Percentiles rank a stretch among this genome's conserved stretches.
These are phyloP conservation scores for Sporisorium graminicola DNA, from an alignment of 1,284 basidiomycete genomes.

Conservation along the genomic window DNA sequence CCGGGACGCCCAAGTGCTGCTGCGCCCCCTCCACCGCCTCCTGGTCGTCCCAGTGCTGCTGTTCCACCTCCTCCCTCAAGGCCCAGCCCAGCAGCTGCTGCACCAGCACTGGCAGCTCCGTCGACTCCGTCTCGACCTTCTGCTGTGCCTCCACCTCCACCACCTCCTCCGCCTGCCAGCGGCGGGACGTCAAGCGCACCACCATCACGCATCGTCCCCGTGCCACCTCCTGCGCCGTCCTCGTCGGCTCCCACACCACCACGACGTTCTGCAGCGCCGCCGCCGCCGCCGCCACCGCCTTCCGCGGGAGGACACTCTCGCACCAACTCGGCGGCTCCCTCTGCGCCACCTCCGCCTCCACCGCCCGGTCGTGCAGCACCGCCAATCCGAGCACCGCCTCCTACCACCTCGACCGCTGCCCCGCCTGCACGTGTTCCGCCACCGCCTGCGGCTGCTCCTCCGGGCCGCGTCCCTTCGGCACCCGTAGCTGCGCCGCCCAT, in stretches of 20 bases:
- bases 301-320: constrained; percentile 48
- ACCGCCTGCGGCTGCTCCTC: constrained; percentile 71
- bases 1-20: constrained; percentile 18
- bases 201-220: constrained; percentile 26
- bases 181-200: constrained; percentile 11
- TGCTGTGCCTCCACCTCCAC: constrained; percentile 22
- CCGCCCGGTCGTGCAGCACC: constrained; percentile 78
- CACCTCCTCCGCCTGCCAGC: constrained; percentile 12
- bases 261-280: constrained; percentile 87
- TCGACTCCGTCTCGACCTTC: constrained; percentile 23
- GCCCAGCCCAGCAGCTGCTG: constrained; percentile 14
- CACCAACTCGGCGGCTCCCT: constrained; percentile 12
- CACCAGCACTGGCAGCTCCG: constrained; percentile 13
- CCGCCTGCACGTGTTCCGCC: constrained; percentile 76
- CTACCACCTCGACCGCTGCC: constrained; percentile 73
- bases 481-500: constrained; percentile 71
- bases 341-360: constrained; percentile 74
- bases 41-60: constrained; percentile 13
- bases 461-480: constrained; percentile 76
- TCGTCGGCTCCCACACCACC: constrained; percentile 37
- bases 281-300: constrained; percentile 75
- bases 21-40: constrained; percentile 17
- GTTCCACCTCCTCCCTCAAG: constrained; percentile 20
- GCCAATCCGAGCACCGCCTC: constrained; percentile 78
- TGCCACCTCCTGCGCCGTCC: constrained; percentile 24